Conservation (phyloP, 75 land plant species). For the Pinus tabuliformis region DNA sequence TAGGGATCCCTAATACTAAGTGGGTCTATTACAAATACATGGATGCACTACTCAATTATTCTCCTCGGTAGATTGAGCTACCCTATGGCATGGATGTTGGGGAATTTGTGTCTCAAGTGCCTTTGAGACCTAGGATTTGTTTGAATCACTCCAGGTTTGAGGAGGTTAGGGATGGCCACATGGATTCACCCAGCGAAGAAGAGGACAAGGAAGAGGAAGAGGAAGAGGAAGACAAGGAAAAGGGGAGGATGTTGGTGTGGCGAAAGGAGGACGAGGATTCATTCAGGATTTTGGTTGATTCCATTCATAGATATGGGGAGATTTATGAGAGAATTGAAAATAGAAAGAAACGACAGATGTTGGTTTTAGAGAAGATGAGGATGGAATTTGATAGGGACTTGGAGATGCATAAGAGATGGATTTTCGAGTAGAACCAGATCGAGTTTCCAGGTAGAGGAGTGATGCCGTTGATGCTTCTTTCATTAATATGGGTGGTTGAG, state of each 20-base stretch:
- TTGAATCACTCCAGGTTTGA: slow-evolving; percentile 27
- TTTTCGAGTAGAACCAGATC: slow-evolving; percentile 47
- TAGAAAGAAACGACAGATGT: slow-evolving; percentile 57
- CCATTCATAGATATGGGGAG: slow-evolving; percentile 55
- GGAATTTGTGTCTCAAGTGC: slow-evolving; percentile 43
- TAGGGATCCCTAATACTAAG: slow-evolving; percentile 26
- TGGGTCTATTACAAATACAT: slow-evolving; percentile 70
- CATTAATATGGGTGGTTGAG: slow-evolving; percentile 8
- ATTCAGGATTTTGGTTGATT: slow-evolving; percentile 44
- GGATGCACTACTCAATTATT: slow-evolving; percentile 39
- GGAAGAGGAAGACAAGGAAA: slow-evolving; percentile 13
- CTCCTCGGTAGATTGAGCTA: slow-evolving; percentile 21
- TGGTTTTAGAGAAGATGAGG: slow-evolving; percentile 67
- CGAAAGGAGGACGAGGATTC: slow-evolving; percentile 18
- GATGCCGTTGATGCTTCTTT: slow-evolving; percentile 19
- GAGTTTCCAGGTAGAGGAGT: slow-evolving; percentile 39
- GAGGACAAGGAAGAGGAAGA: slow-evolving; percentile 21
- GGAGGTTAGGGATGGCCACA: slow-evolving; percentile 48
- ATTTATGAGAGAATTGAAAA: slow-evolving; percentile 69
- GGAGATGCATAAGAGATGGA: slow-evolving; percentile 53
- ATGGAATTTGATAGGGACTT: slow-evolving; percentile 56
- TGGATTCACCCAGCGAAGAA: slow-evolving; percentile 12
- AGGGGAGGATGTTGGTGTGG: not conserved
- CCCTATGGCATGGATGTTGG: slow-evolving; percentile 64
- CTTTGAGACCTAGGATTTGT: slow-evolving; percentile 34